Percentiles rank a stretch among this genome's conserved stretches.
phyloP scores from a whole-genome alignment of 306 rosid species.

The Citrullus amarus region DNA sequence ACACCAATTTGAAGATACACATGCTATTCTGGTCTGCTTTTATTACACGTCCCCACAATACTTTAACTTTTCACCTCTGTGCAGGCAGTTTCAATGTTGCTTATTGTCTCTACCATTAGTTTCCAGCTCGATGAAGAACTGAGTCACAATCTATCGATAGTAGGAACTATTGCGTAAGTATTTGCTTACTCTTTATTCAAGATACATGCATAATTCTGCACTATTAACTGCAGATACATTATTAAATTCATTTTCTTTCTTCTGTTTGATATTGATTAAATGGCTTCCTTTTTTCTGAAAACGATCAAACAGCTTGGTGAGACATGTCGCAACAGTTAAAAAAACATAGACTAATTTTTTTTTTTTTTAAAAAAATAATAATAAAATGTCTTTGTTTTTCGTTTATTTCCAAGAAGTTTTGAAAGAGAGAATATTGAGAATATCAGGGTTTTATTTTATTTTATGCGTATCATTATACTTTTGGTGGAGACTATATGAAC shows the following conservation, averaged over 20 bases:
- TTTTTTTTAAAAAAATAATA: too few relatives aligned
- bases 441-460: neutral
- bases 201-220: neutral
- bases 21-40: neutral
- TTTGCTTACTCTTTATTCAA: constrained; percentile 14
- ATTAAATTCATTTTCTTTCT: neutral
- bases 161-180: constrained; percentile 72
- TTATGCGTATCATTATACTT: neutral
- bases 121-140: constrained; percentile 52
- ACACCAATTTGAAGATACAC: neutral
- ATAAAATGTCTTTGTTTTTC: neutral
- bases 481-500: neutral
- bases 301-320: neutral
- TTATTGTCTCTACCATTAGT: constrained; percentile 40
- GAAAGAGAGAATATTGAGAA: neutral
- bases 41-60: neutral
- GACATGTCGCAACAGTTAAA: neutral
- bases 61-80: constrained; percentile 2
- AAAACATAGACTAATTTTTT: neutral
- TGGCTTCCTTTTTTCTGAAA: neutral
- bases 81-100: constrained; percentile 75
- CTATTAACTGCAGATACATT: neutral
- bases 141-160: constrained; percentile 52
- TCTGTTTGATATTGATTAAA: neutral
- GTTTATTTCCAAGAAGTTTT: neutral